Evolutionary conservation across 768 basidiomycete genomes (phyloP), one percentile per base, ranked within the genome.

Genomic region (Roridomyces roridus): DNA sequence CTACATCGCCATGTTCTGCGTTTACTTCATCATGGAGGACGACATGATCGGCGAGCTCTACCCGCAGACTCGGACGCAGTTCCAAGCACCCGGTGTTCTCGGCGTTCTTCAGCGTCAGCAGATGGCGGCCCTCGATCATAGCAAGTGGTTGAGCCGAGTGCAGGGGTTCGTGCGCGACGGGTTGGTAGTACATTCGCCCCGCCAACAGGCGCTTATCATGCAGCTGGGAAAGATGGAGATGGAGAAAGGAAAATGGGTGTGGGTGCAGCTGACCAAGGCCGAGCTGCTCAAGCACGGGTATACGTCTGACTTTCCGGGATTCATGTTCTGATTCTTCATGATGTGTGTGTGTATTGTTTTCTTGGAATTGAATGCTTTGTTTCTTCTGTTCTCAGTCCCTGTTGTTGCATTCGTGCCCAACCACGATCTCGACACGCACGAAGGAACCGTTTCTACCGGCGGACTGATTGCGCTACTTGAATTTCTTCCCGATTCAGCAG

Each of bases 201-300:
- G 35, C 7, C 46, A 53, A 24, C 0, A n/a, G 3, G 42, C n/a
- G n/a, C 7, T 29, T 31, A 12, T 44, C 11, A 54, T 59, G 58
- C 46, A 40, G 45, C 18, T 59, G 31, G 58, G 51, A 18, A 42
- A 21, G 40, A 15, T 59, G 51, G 23, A 50, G 51, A 35, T 54
- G 46, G 43, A 34, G 21, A 59, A 54, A 43, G 58, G 52, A 25
- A 59, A 59, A 26, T 59, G 58, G 58, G 58, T 59, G 15, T 59
- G 58, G 58, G 51, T 53, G 31, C 46, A 42, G 15, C 37, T 59
- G 4, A 59, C 46, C 0, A 43, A 47, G 25, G 26, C 46, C 6
- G 46, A 59, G 25, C 20, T 54, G 21, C 1, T 48, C 18, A 23
- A 40, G 12, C 24, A 21, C 34, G 58, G 58, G 35, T 53, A 54